These are phyloP conservation scores for Nigrograna mackinnonii DNA, from an alignment of 2,329 filamentous ascomycete genomes.

Conservation along the genomic window DNA sequence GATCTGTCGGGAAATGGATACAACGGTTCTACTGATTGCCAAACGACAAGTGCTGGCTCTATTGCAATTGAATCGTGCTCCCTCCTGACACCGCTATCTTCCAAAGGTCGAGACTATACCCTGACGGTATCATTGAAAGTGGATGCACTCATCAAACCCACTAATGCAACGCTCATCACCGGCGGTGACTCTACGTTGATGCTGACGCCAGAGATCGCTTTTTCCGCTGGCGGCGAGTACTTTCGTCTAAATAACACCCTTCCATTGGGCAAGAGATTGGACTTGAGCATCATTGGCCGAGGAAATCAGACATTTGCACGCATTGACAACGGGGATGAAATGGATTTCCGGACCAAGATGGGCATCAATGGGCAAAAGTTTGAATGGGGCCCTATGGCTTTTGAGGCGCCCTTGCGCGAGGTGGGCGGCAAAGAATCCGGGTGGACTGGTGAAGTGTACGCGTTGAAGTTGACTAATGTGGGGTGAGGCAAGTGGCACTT, in stretches of 20 bases:
- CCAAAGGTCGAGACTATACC: constrained; percentile 62
- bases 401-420: constrained; percentile 50
- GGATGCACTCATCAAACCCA: constrained; percentile 27
- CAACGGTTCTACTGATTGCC: constrained; percentile 45
- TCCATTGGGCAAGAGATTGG: constrained; percentile 41
- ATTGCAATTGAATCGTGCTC: constrained; percentile 43
- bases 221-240: constrained; percentile 43
- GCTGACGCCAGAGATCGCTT: constrained; percentile 38
- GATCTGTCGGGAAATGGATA: constrained; percentile 48
- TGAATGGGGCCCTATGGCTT: constrained; percentile 48
- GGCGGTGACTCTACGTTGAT: constrained; percentile 49
- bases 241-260: constrained; percentile 47
- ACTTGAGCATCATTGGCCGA: constrained; percentile 38
- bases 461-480: constrained; percentile 2
- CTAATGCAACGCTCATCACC: constrained; percentile 46
- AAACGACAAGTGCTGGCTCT: constrained; percentile 28
- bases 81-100: constrained; percentile 51
- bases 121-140: constrained; percentile 48
- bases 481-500: not conserved
- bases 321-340: constrained; percentile 27
- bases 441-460: constrained; percentile 15
- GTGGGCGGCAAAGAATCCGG: constrained; percentile 37
- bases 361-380: constrained; percentile 47
- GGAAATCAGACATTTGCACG: constrained; percentile 41
- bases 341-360: constrained; percentile 49